Evolutionary conservation across 75 land plant genomes (phyloP).

Genomic region (Pinus taeda): DNA sequence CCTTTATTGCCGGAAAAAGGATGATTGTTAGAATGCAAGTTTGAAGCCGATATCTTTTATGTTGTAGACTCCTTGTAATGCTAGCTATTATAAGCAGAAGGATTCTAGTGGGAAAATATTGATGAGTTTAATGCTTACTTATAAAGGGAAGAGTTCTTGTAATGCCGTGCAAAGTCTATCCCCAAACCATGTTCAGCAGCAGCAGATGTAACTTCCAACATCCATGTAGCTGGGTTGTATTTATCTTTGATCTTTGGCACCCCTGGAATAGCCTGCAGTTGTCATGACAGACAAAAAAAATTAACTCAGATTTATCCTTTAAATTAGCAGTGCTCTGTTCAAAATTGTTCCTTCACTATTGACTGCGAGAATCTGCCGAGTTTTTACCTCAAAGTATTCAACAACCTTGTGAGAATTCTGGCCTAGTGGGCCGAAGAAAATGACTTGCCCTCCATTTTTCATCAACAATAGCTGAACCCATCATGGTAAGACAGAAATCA

Average conservation of each 20-base stretch:
- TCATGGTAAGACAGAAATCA: not conserved
- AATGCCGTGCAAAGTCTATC: conserved; percentile 49
- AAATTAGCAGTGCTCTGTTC: not conserved
- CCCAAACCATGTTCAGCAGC: conserved; percentile 26
- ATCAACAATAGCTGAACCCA: conserved; percentile 52
- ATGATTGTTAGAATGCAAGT: not conserved
- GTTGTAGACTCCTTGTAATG: too few relatives aligned
- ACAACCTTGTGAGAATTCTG: conserved; percentile 52
- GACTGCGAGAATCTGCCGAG: not conserved
- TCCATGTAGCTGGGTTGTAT: conserved; percentile 73
- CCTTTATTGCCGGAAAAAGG: conserved; percentile 14
- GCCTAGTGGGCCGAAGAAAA: conserved; percentile 76
- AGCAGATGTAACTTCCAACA: conserved; percentile 43
- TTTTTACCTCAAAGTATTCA: conserved; percentile 77
- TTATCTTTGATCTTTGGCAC: conserved; percentile 46
- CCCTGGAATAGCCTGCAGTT: conserved; percentile 45
- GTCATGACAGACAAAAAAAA: not conserved
- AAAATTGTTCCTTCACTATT: not conserved
- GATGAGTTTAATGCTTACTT: conserved; percentile 9
- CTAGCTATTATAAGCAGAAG: not conserved
- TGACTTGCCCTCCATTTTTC: conserved; percentile 82
- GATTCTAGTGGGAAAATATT: not conserved
- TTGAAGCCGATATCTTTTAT: not conserved
- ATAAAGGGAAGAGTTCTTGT: conserved; percentile 26
- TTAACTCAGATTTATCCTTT: too few relatives aligned